A percentile compares a stretch with the other conserved stretches of the same genome.
phyloP scores from a whole-genome alignment of 2,329 filamentous ascomycete species.

The Verticillium longisporum region DNA sequence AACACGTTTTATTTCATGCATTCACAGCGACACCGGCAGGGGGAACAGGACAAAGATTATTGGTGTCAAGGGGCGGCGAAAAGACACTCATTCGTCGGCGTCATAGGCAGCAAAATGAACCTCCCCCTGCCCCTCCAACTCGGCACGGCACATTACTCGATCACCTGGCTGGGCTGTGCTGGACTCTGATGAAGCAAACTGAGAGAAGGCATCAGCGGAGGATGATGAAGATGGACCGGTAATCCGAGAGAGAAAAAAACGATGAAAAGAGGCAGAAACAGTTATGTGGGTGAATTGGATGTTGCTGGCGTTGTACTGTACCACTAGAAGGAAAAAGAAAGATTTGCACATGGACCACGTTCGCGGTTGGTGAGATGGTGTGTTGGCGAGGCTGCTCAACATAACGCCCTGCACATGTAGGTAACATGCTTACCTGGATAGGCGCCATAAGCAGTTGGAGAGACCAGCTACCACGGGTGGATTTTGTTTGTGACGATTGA shows the following conservation, averaged over 20 bases:
- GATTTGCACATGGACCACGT: neutral
- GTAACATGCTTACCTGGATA: no score
- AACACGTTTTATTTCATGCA: neutral
- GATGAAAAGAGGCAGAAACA: neutral
- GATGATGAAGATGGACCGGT: neutral
- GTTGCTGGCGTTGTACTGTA: constrained; percentile 6
- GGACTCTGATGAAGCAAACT: neutral
- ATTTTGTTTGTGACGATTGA: neutral
- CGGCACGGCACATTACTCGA: neutral
- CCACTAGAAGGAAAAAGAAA: constrained; percentile 6
- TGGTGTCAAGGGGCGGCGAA: neutral
- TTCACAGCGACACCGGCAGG: neutral
- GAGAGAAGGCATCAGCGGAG: neutral
- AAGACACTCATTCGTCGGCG: neutral
- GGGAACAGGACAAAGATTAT: neutral
- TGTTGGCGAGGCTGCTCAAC: neutral
- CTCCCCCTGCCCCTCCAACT: neutral
- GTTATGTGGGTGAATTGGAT: neutral
- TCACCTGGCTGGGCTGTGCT: neutral
- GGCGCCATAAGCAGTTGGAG: no score
- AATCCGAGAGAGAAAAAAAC: constrained; percentile 1
- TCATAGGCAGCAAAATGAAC: neutral
- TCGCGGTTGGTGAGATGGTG: neutral
- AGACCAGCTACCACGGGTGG: no score
- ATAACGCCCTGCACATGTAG: neutral